These are phyloP conservation scores for Tephrocybe sp. DNA, from an alignment of 768 basidiomycete genomes.

Conservation along the genomic window DNA sequence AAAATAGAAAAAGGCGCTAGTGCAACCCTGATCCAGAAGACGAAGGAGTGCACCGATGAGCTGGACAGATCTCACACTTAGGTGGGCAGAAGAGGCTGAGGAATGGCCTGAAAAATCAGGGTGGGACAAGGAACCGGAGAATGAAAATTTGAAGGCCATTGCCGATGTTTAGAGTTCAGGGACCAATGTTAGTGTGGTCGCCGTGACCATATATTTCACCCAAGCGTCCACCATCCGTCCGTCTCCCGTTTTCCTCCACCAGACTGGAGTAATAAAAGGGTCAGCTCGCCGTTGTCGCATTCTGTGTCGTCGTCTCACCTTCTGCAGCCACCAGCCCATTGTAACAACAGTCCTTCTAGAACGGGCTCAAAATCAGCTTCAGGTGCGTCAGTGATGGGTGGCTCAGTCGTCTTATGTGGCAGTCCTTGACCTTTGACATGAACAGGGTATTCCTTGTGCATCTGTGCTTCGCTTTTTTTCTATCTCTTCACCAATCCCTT, in stretches of 20 bases:
- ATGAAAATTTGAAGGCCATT: constrained; percentile 50
- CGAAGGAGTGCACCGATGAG: too few species aligned
- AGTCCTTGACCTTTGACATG: constrained; percentile 15
- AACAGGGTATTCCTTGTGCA: constrained; percentile 65
- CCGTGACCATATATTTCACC: constrained; percentile 43
- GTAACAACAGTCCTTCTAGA: constrained; percentile 80
- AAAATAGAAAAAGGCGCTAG: neutral
- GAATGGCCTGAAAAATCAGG: constrained; percentile 25
- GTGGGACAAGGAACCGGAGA: constrained; percentile 38
- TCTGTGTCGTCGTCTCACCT: constrained; percentile 19
- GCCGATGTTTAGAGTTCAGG: constrained; percentile 48
- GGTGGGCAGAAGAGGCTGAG: too few species aligned
- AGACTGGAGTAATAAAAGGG: constrained; percentile 51
- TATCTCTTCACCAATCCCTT: constrained; percentile 48
- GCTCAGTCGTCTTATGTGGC: constrained; percentile 23
- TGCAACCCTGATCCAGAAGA: neutral
- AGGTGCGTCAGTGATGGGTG: constrained; percentile 45
- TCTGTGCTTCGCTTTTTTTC: constrained; percentile 53
- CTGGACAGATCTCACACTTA: neutral
- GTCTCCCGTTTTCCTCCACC: constrained; percentile 32
- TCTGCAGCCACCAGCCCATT: constrained; percentile 52
- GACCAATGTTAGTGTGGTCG: constrained; percentile 40
- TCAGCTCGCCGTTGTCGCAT: constrained; percentile 24
- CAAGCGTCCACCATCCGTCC: constrained; percentile 32
- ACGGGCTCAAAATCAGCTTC: constrained; percentile 74